A percentile compares a stretch with the other conserved stretches of the same genome.
Conservation (phyloP, 495 filamentous ascomycete species). For the Lentithecium fluviatile region DNA sequence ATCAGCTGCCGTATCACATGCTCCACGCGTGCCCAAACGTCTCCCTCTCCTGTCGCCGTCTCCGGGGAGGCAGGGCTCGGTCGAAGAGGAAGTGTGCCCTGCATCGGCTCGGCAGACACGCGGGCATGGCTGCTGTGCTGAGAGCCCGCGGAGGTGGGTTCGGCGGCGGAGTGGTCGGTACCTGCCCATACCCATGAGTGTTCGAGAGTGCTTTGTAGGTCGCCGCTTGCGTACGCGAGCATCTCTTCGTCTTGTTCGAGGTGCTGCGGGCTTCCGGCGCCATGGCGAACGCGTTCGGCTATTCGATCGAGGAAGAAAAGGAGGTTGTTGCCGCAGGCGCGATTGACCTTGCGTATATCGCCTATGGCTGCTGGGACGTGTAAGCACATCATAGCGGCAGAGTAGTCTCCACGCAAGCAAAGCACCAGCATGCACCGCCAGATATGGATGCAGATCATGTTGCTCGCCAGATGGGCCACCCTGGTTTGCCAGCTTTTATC, state of each 20-base stretch:
- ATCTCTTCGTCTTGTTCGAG: slow-evolving; percentile 86
- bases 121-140: slow-evolving; percentile 18
- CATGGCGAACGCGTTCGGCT: slow-evolving; percentile 55
- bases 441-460: slow-evolving; percentile 77
- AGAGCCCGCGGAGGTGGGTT: slow-evolving; percentile 26
- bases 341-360: slow-evolving; percentile 66
- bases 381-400: slow-evolving; percentile 68
- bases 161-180: slow-evolving; percentile 46
- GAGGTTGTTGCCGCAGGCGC: slow-evolving; percentile 77
- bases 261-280: slow-evolving; percentile 48
- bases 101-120: slow-evolving; percentile 17
- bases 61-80: slow-evolving; percentile 45
- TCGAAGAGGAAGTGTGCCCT: slow-evolving; percentile 30
- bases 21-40: slow-evolving; percentile 57
- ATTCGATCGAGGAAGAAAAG: slow-evolving; percentile 77
- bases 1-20: slow-evolving; percentile 50
- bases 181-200: slow-evolving; percentile 86
- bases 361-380: slow-evolving; percentile 68
- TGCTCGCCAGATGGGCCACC: slow-evolving; percentile 57
- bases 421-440: slow-evolving; percentile 88
- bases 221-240: slow-evolving; percentile 81
- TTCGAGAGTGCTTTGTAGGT: slow-evolving; percentile 80
- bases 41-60: slow-evolving; percentile 52
- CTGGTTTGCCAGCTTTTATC: slow-evolving; percentile 47
- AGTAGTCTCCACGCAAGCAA: slow-evolving; percentile 69